A percentile compares a stretch with the other conserved stretches of the same genome.
Conservation (phyloP, 225 moss, liverwort and hornwort genomes). For the Polytrichum commune region DNA sequence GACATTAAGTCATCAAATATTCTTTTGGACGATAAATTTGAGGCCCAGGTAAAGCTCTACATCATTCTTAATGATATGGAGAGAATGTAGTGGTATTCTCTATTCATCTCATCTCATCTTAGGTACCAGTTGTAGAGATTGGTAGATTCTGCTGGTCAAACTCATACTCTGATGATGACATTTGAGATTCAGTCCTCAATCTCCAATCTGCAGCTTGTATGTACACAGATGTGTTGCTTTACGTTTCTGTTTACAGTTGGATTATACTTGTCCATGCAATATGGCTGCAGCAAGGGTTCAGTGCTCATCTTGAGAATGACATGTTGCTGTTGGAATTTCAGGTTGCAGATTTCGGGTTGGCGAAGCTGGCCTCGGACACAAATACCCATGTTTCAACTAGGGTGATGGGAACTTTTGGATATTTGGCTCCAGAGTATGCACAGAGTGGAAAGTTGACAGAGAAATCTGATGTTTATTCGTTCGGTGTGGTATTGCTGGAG, state of each 20-base stretch:
- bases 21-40: constrained; percentile 80
- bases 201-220: too few relatives aligned
- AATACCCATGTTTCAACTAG: constrained; percentile 84
- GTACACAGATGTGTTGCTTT: too few relatives aligned
- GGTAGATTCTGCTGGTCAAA: too few relatives aligned
- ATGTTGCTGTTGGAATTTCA: constrained; percentile 17
- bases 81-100: too few relatives aligned
- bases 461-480: constrained; percentile 89
- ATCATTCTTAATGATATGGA: not conserved
- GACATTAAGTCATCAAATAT: constrained; percentile 92
- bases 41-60: constrained; percentile 47
- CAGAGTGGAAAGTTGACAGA: constrained; percentile 86
- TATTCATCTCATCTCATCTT: too few relatives aligned
- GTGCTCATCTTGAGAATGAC: too few relatives aligned
- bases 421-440: constrained; percentile 91
- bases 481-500: constrained; percentile 86
- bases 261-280: too few relatives aligned
- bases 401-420: constrained; percentile 95
- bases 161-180: too few relatives aligned
- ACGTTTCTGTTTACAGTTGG: too few relatives aligned
- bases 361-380: constrained; percentile 78
- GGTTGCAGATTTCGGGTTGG: constrained; percentile 93
- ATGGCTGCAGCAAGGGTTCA: too few relatives aligned
- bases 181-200: too few relatives aligned
- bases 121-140: too few relatives aligned